These are phyloP conservation scores for Thermomyces lanuginosus DNA, from an alignment of 2,329 filamentous ascomycete genomes.

Conservation along the genomic window DNA sequence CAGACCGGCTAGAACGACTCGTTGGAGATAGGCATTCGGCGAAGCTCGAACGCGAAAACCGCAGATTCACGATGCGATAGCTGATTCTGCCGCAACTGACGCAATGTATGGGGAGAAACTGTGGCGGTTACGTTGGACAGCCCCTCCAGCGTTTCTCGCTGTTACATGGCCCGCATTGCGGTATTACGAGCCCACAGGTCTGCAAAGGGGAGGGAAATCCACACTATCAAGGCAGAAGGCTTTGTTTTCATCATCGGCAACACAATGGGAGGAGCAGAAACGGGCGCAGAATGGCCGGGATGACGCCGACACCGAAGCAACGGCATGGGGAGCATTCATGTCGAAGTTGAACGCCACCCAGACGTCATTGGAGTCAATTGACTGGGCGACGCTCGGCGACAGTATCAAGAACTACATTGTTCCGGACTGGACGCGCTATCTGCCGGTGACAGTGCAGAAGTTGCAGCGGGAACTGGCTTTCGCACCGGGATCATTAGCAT, in stretches of 20 bases:
- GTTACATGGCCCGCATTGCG: conserved; percentile 6
- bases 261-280: conserved; percentile 6
- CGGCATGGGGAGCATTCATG: conserved; percentile 37
- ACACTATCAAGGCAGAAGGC: conserved; percentile 13
- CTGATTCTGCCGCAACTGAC: no score
- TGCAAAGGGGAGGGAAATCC: conserved; percentile 12
- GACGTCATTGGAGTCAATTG: conserved; percentile 23
- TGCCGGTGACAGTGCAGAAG: conserved; percentile 65
- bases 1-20: no score
- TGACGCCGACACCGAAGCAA: conserved; percentile 11
- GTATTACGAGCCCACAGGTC: conserved; percentile 10
- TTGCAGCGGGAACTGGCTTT: conserved; percentile 77
- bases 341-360: conserved; percentile 25
- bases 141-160: conserved; percentile 14
- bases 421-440: conserved; percentile 62
- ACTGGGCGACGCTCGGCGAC: conserved; percentile 32
- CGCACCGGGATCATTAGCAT: conserved; percentile 71
- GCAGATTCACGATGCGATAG: no score
- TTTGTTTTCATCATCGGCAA: conserved; percentile 12
- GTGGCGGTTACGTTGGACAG: conserved; percentile 20
- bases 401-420: conserved; percentile 54
- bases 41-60: no score
- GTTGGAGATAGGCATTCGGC: no score
- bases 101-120: conserved; percentile 21
- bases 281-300: conserved; percentile 4